Base-by-base conservation (phyloP, 805 yeast genomes). In the Pichia deserticola region DNA sequence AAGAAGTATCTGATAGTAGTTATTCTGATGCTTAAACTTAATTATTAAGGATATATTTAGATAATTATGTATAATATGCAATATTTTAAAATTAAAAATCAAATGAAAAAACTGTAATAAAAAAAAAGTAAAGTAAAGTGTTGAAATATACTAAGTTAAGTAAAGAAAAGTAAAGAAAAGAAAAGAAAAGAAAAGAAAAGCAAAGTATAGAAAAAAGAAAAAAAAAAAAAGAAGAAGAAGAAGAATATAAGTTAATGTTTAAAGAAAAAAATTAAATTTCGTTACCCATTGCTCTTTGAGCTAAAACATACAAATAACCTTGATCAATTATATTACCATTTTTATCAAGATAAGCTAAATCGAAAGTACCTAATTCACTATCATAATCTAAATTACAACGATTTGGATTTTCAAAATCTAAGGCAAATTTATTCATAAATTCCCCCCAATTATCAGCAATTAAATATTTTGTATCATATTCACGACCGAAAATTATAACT, bases 401-500 rank as follows among this genome's bases (percentile, higher is more conserved):
- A 3, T 34, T n/a, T 12, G 39, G 34, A 38, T 37, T 32, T 50
- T 50, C 44, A 20, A 50, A 50, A 63, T 90, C 97, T 53, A 85
- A 84, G 25, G 90, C 96, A 66, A 88, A 87, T 30, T 74, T 71
- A 42, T 86, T 69, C 42, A 90, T 65, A 63, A 90, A 90, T 58
- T 84, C 89, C 25, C 95, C 97, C 89, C 95, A 90, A 50, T 81
- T 86, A 42, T 80, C 79, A 13, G 96, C 89, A 38, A 90, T 69
- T 28, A 84, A 86, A 64, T 78, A 89, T 64, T 90, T 90, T 35
- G 85, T 79, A 68, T 89, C 97, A 63, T 82, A 89, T 49, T 89
- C 97, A 60, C 96, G 80, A 30, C 97, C 97, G 66, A 87, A 90
- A 42, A 88, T 61, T 47, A 90, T 90, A 27, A 89, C 87, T 68